Percentiles rank a stretch among this genome's conserved stretches.
Evolutionary conservation across 2,329 filamentous ascomycete genomes (phyloP).

Genomic region (Penicillium sp.): DNA sequence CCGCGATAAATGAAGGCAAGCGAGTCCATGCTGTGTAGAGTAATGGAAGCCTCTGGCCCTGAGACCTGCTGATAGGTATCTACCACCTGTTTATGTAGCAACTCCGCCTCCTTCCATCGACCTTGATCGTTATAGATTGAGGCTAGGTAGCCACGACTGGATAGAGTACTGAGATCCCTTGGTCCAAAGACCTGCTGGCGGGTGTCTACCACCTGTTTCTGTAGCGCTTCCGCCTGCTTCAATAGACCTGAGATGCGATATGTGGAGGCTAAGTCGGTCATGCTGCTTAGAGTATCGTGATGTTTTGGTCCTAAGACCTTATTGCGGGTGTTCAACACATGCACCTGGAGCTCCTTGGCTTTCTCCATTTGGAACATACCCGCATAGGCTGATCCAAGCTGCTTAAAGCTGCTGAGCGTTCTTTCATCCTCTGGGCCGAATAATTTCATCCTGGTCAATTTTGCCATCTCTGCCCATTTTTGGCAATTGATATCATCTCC

Average conservation of each 20-base stretch:
- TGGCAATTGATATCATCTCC: not conserved
- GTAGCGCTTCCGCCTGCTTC: not conserved
- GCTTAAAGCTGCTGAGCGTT: not conserved
- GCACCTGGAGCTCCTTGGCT: slow-evolving; percentile 14
- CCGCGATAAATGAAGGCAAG: not conserved
- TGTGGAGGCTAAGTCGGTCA: slow-evolving; percentile 14
- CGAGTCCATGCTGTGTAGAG: not conserved
- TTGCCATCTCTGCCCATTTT: not conserved
- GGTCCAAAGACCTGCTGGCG: not conserved
- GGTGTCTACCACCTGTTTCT: not conserved
- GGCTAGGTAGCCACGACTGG: not conserved
- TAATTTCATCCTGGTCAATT: not conserved
- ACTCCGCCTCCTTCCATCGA: not conserved
- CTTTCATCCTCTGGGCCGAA: not conserved
- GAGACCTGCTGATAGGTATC: not conserved
- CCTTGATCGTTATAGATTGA: not conserved
- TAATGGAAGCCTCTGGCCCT: not conserved
- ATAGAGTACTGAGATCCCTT: not conserved
- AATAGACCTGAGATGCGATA: not conserved
- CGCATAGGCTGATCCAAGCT: not conserved
- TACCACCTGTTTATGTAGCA: not conserved
- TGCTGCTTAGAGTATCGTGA: slow-evolving; percentile 4
- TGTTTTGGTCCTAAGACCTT: slow-evolving; percentile 17
- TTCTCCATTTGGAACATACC: not conserved
- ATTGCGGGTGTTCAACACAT: slow-evolving; percentile 17